These are phyloP conservation scores for Trichophyton benhamiae DNA, from an alignment of 2,329 filamentous ascomycete species.

Conservation along the genomic window DNA sequence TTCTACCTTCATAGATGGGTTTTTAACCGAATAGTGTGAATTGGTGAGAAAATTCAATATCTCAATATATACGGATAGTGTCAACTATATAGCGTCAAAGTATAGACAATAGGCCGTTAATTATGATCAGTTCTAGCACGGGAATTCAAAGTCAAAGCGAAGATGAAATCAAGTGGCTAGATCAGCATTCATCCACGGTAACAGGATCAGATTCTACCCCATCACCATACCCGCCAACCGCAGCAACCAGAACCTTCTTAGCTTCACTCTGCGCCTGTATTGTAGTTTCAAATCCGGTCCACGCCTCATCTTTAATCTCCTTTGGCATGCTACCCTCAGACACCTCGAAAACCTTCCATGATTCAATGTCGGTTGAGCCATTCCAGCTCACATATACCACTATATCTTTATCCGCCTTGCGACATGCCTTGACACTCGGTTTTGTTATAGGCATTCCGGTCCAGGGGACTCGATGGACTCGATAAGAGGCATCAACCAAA, in stretches of 20 bases:
- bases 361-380: constrained; percentile 9
- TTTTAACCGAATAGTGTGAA: no score
- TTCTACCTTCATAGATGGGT: no score
- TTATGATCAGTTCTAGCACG: no score
- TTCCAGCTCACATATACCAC: constrained; percentile 13
- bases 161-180: neutral
- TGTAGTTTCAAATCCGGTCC: constrained; percentile 7
- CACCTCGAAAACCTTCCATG: constrained; percentile 8
- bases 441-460: constrained; percentile 6
- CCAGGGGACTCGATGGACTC: constrained; percentile 4
- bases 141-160: no score
- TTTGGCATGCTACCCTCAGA: neutral
- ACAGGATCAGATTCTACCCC: constrained; percentile 3
- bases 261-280: neutral
- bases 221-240: constrained; percentile 6
- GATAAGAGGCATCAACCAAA: constrained; percentile 1
- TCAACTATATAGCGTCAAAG: no score
- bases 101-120: no score
- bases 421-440: constrained; percentile 8
- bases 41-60: no score
- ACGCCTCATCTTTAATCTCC: neutral
- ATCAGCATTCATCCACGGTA: neutral
- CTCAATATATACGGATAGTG: no score
- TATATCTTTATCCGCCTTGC: neutral
- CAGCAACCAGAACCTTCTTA: constrained; percentile 4